Evolutionary conservation across 164 flowering plant species (phyloP), one percentile per base, ranked within the genome.

Genomic region (Houttuynia cordata): DNA sequence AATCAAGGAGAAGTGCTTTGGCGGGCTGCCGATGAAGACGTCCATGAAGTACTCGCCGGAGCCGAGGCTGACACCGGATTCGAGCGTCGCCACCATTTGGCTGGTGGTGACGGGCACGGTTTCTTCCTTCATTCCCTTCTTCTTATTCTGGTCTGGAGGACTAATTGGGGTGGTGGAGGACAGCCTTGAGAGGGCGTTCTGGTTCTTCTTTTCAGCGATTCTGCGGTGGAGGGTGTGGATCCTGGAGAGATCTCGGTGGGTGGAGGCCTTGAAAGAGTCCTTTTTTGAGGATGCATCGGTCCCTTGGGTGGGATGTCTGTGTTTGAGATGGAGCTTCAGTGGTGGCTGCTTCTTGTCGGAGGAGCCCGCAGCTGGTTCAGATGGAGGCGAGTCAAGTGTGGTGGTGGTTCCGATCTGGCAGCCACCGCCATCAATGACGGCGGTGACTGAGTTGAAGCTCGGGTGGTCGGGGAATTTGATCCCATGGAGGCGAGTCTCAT

Each of bases 11-110:
- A 68, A 86, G 60, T 93, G 99, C 64, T 77, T 80, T 0, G 99
- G 92, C n/a, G 99, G 99, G 1, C 95, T 86, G 53, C 99, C 99
- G 19, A 90, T 64, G 64, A 81, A 86, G 23, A 93, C 96, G 69
- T 93, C 99, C 79, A 93, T 93, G 77, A 93, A 85, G 68, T 93
- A 93, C 73, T 93, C 99, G 0, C 99, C 99, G 15, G 97, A 86
- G 17, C 99, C 99, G 41, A 81, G 81, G 55, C 79, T 82, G 24
- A 88, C 92, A 1, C 99, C 99, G 7, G 97, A 93, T 65, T 75
- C 88, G 64, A 93, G 64, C 4, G 93, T 89, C 13, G 94, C 96
- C 77, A 79, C 71, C 8, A 92, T 71, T 65, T 76, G 82, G 9
- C n/a, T n/a, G n/a, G 42, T 50, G 25, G 60, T n/a, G 23, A 14